phyloP scores from a whole-genome alignment of 257 asterid species.

The Mitragyna speciosa region DNA sequence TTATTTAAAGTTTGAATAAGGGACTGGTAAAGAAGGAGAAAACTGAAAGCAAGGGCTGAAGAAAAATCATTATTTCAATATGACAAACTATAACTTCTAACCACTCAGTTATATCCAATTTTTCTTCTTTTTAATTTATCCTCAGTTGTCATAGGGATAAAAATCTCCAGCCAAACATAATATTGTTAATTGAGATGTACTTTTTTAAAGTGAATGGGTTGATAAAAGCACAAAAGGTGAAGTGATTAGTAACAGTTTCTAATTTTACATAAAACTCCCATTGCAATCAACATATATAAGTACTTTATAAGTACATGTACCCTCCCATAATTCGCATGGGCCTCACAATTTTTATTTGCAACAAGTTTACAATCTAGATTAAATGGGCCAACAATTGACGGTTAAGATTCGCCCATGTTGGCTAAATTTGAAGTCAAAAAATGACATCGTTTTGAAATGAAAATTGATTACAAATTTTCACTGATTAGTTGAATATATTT shows the following conservation, averaged over 20 bases:
- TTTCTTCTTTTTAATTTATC: background rate
- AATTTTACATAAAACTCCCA: too few species aligned
- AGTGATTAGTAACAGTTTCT: too few species aligned
- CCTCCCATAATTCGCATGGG: background rate
- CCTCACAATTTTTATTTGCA: too few species aligned
- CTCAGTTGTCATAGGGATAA: background rate
- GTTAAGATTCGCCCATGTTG: too few species aligned
- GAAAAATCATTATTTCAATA: background rate
- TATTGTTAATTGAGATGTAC: background rate
- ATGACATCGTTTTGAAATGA: too few species aligned
- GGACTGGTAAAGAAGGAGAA: background rate
- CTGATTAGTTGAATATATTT: too few species aligned
- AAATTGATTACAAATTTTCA: too few species aligned
- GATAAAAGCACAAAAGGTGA: background rate
- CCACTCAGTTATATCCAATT: background rate
- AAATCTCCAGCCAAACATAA: background rate
- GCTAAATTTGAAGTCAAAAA: too few species aligned
- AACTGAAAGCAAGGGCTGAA: too few species aligned
- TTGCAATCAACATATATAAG: background rate
- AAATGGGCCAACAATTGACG: too few species aligned
- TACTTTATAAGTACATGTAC: background rate
- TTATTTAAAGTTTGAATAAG: background rate
- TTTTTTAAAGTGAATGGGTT: background rate
- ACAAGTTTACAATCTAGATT: too few species aligned
- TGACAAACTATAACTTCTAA: background rate